Base-by-base conservation (phyloP, 2,329 filamentous ascomycete genomes). In the Thelonectria blattea region DNA sequence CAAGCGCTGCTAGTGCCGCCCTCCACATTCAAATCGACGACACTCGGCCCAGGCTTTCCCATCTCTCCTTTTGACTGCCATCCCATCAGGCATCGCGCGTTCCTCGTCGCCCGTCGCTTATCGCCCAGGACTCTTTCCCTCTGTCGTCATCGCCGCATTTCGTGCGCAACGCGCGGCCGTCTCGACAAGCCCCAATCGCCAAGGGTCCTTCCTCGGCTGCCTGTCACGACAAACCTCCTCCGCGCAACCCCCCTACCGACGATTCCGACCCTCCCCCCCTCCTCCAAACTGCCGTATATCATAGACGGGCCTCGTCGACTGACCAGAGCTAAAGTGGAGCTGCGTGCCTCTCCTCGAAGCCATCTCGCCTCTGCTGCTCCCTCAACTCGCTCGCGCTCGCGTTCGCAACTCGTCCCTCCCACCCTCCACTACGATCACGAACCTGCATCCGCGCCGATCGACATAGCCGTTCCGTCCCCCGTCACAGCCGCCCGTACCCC, bases 141-240 rank as follows among this genome's bases (percentile, higher is more conserved):
- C 34, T 39, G 56, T 55, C 62, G 62, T 58, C 57, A 56, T 58
- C 58, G 52, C 10, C 56, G 41, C 58, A 64, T 68, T 69, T 65
- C 60, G 52, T 68, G 72, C 72, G 73, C 69, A 65, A 75, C 70
- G 67, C 72, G 71, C 72, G 72, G 73, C 69, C 66, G 65, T 60
- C 59, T 63, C 63, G 42, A 60, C 61, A 58, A 63, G 61, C 69
- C 70, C 56, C 65, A 63, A 48, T 66, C 62, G 63, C 51, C 56
- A 54, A 52, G 61, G 45, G 52, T 50, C 48, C 47, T 27, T 57
- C 6, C 60, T 56, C 58, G 56, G 57, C 47, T 53, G 60, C 52
- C 65, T 66, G 58, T 55, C 49, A 57, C 62, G 59, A 64, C 51
- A 53, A 58, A 69, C 64, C 56, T 68, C 65, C 67, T 46, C 67